These are phyloP conservation scores for Leccinum glutinopallens DNA, from an alignment of 1,284 basidiomycete genomes.

Conservation along the genomic window DNA sequence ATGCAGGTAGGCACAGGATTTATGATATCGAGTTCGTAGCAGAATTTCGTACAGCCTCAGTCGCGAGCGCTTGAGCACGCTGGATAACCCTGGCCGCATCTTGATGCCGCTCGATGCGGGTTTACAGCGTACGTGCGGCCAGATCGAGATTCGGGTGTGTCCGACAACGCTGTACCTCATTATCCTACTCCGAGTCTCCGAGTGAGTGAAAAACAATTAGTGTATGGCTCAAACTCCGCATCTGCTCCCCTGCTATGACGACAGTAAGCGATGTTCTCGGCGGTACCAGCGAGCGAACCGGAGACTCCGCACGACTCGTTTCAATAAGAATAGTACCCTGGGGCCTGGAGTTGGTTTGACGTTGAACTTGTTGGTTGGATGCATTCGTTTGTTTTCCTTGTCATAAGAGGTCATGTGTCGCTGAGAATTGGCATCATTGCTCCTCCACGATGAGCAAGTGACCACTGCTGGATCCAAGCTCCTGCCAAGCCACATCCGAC, in stretches of 20 bases:
- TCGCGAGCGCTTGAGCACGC: background rate
- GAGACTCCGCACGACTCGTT: background rate
- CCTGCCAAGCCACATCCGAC: background rate
- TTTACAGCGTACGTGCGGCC: background rate
- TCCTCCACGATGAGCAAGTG: background rate
- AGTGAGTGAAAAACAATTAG: background rate
- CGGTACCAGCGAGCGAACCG: background rate
- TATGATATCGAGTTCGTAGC: background rate
- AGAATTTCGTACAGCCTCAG: constrained; percentile 14
- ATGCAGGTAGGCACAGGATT: background rate
- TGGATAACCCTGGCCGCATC: constrained; percentile 9
- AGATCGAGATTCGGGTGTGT: no score
- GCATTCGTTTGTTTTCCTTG: background rate
- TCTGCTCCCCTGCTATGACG: background rate
- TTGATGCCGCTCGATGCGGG: constrained; percentile 13
- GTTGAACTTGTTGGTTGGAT: background rate
- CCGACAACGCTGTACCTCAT: no score
- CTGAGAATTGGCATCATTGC: background rate
- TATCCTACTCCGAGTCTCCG: no score
- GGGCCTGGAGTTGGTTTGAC: no score
- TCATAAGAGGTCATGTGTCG: background rate
- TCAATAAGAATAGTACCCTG: background rate
- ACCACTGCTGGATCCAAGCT: background rate
- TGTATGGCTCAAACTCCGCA: background rate
- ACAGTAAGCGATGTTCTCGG: background rate